These are phyloP conservation scores for Russula brevipes DNA, from an alignment of 768 basidiomycete species.

Conservation along the genomic window DNA sequence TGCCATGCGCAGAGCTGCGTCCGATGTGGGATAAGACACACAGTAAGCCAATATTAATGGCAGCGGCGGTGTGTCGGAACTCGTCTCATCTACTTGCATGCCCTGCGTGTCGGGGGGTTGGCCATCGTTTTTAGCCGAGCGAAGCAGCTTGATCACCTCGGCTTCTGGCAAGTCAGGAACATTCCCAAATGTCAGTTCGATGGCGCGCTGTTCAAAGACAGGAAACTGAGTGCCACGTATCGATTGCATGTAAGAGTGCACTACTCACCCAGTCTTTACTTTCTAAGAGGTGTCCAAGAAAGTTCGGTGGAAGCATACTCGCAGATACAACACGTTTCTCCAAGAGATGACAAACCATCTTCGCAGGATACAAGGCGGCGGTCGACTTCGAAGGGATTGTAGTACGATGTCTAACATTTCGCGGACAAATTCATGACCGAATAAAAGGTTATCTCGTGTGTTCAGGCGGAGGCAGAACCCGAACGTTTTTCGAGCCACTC, in stretches of 20 bases:
- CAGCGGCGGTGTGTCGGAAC: slow-evolving; percentile 33
- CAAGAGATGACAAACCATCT: slow-evolving; percentile 54
- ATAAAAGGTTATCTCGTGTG: slow-evolving; percentile 12
- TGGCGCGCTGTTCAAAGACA: slow-evolving; percentile 28
- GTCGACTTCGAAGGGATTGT: slow-evolving; percentile 36
- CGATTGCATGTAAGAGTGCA: not conserved
- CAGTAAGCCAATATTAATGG: slow-evolving; percentile 37
- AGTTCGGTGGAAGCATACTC: slow-evolving; percentile 56
- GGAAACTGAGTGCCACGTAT: not conserved
- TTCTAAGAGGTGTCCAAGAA: slow-evolving; percentile 48
- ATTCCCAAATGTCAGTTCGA: slow-evolving; percentile 46
- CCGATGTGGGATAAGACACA: slow-evolving; percentile 40
- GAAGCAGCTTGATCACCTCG: slow-evolving; percentile 54
- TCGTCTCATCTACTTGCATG: slow-evolving; percentile 38
- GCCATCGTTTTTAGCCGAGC: slow-evolving; percentile 33
- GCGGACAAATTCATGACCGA: slow-evolving; percentile 54
- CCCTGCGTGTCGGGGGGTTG: slow-evolving; percentile 23
- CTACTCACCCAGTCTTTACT: slow-evolving; percentile 63
- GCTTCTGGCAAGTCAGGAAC: slow-evolving; percentile 63
- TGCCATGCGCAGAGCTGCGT: slow-evolving; percentile 43
- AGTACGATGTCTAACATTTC: slow-evolving; percentile 51
- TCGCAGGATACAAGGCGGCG: slow-evolving; percentile 45
- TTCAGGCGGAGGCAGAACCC: not conserved
- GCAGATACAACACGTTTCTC: slow-evolving; percentile 50
- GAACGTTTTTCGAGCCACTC: slow-evolving; percentile 45